A percentile compares a stretch with the other conserved stretches of the same genome.
These are phyloP conservation scores for Eutypella sp. DNA, from an alignment of 2,329 filamentous ascomycete species.

Conservation along the genomic window DNA sequence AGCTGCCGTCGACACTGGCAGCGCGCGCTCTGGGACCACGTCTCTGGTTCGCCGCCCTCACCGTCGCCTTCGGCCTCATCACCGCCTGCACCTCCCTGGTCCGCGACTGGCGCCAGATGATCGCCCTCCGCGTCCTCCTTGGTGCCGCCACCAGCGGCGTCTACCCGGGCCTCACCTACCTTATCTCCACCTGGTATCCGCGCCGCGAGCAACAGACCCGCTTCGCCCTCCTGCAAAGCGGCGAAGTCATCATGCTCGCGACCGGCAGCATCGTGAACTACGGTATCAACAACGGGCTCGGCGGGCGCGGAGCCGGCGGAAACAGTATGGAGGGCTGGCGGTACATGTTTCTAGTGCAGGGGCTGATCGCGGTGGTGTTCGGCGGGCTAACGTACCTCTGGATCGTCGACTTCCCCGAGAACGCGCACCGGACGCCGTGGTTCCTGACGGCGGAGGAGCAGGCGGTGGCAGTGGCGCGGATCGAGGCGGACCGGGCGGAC, in stretches of 20 bases:
- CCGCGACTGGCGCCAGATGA: slow-evolving; percentile 64
- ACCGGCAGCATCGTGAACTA: slow-evolving; percentile 65
- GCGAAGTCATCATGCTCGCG: slow-evolving; percentile 60
- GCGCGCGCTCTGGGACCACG: slow-evolving; percentile 61
- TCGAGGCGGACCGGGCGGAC: slow-evolving; percentile 58
- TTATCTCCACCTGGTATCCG: slow-evolving; percentile 57
- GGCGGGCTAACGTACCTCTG: slow-evolving; percentile 61
- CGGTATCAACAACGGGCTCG: slow-evolving; percentile 61
- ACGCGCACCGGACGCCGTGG: slow-evolving; percentile 48
- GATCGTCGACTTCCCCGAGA: slow-evolving; percentile 67
- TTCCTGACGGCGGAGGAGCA: slow-evolving; percentile 55
- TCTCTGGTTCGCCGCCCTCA: slow-evolving; percentile 60
- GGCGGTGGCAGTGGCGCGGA: slow-evolving; percentile 50
- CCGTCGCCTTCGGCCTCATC: slow-evolving; percentile 56
- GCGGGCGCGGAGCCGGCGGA: slow-evolving; percentile 50
- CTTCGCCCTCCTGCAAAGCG: slow-evolving; percentile 60
- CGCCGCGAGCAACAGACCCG: slow-evolving; percentile 61
- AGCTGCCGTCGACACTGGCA: slow-evolving; percentile 63
- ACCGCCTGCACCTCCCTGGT: slow-evolving; percentile 66
- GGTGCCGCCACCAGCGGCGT: slow-evolving; percentile 57
- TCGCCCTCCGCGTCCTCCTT: slow-evolving; percentile 59
- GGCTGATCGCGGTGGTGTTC: slow-evolving; percentile 53
- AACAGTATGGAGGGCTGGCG: slow-evolving; percentile 59
- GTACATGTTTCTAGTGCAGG: slow-evolving; percentile 66
- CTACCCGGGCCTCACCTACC: slow-evolving; percentile 46